Conservation (phyloP, 1,139 yeast genomes). For the Pichia inconspicua region DNA sequence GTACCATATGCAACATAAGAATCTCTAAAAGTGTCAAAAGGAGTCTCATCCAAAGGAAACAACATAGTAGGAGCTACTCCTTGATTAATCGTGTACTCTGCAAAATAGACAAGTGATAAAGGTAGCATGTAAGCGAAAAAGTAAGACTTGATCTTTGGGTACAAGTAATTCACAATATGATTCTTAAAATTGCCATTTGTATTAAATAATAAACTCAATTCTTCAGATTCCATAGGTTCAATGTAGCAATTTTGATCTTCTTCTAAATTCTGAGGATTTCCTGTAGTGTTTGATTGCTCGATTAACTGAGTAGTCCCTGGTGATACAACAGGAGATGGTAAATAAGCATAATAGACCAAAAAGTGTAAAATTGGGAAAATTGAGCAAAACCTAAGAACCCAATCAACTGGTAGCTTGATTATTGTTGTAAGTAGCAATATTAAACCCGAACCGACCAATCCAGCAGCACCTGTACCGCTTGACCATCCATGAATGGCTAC, state of each 20-base stretch:
- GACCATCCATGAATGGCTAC: slow-evolving; percentile 76
- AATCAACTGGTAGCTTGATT: slow-evolving; percentile 37
- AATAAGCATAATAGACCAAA: slow-evolving; percentile 27
- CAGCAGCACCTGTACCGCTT: slow-evolving; percentile 95
- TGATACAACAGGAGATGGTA: slow-evolving; percentile 28
- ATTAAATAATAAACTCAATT: not conserved
- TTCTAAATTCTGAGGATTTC: not conserved
- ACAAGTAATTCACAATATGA: not conserved
- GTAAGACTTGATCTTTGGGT: slow-evolving; percentile 40
- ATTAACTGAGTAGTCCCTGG: not conserved
- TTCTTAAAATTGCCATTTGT: not conserved
- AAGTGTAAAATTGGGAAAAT: slow-evolving; percentile 40
- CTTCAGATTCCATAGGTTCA: not conserved
- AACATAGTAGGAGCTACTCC: slow-evolving; percentile 83
- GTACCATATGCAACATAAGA: slow-evolving; percentile 93
- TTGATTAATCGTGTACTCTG: slow-evolving; percentile 86
- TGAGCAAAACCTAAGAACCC: slow-evolving; percentile 42
- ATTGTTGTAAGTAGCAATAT: slow-evolving; percentile 51
- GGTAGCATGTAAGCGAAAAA: slow-evolving; percentile 76
- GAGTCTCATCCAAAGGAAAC: slow-evolving; percentile 64
- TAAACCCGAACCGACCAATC: slow-evolving; percentile 66
- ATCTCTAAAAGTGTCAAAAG: slow-evolving; percentile 69
- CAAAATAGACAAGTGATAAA: slow-evolving; percentile 68
- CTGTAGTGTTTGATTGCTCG: not conserved
- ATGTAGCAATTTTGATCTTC: too few relatives aligned